Evolutionary conservation across 257 asterid genomes (phyloP).

Genomic region (Verbena officinalis): DNA sequence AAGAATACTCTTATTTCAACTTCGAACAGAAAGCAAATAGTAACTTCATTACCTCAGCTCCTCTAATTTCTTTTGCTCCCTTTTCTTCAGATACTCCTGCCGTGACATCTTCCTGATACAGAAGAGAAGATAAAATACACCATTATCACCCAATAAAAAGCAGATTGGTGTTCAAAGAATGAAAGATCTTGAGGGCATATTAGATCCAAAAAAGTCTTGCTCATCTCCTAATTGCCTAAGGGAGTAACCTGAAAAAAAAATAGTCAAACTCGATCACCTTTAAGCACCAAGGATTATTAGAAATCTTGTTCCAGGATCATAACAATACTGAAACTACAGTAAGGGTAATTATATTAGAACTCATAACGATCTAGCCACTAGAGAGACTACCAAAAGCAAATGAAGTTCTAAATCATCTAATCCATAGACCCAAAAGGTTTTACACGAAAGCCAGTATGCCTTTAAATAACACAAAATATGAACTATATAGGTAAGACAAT

Average conservation of each 20-base stretch:
- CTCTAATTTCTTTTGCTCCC: conserved; percentile 91
- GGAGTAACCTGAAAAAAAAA: not conserved
- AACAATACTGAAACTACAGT: not conserved
- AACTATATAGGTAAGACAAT: not conserved
- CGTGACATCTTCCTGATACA: conserved; percentile 71
- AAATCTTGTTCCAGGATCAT: not conserved
- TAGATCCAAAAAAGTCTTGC: not conserved
- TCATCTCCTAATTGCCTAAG: not conserved
- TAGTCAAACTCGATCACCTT: not conserved
- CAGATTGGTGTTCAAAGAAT: not conserved
- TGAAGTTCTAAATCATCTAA: not conserved
- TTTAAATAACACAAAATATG: not conserved
- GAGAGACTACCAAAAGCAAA: not conserved
- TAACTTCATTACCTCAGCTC: conserved; percentile 65
- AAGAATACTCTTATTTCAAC: conserved; percentile 14
- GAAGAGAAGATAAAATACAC: conserved; percentile 18
- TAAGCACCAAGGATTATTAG: not conserved
- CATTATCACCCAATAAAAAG: conserved; percentile 16
- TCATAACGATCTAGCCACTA: conserved; percentile 3
- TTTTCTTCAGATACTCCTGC: conserved; percentile 87
- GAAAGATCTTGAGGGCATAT: not conserved
- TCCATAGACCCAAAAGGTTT: not conserved
- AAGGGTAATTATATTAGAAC: not conserved
- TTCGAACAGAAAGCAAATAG: conserved; percentile 2
- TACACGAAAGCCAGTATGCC: not conserved